Percentiles rank a stretch among this genome's conserved stretches.
Evolutionary conservation across 2,329 filamentous ascomycete genomes (phyloP).

Genomic region (Ophiocordyceps australis): DNA sequence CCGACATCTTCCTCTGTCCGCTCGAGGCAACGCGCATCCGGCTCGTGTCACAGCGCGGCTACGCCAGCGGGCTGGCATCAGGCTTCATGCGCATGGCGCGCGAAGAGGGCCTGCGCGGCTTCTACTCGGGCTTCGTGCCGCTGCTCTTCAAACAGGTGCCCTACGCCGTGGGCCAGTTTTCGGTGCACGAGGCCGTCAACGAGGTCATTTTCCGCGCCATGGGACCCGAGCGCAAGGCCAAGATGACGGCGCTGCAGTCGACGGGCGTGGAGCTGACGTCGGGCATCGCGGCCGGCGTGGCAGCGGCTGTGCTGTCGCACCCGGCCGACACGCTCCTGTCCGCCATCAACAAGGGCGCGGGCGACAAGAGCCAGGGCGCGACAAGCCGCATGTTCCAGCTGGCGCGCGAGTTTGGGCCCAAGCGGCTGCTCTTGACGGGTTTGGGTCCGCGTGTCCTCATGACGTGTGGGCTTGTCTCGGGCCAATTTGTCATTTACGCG

Average conservation of each 20-base stretch:
- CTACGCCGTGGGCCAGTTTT: slow-evolving; percentile 89
- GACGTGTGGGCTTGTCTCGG: slow-evolving; percentile 32
- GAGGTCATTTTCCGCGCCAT: slow-evolving; percentile 55
- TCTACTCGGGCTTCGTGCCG: slow-evolving; percentile 83
- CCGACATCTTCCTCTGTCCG: slow-evolving; percentile 72
- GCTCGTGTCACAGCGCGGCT: slow-evolving; percentile 66
- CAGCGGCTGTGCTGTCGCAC: slow-evolving; percentile 75
- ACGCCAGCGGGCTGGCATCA: slow-evolving; percentile 50
- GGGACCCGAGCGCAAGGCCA: slow-evolving; percentile 48
- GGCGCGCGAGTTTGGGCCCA: slow-evolving; percentile 30
- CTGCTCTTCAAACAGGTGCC: slow-evolving; percentile 81
- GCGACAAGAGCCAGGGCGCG: slow-evolving; percentile 25
- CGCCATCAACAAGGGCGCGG: slow-evolving; percentile 36
- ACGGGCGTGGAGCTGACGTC: slow-evolving; percentile 74
- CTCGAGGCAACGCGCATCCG: slow-evolving; percentile 69
- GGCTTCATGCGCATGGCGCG: slow-evolving; percentile 61
- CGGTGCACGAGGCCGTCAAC: slow-evolving; percentile 77
- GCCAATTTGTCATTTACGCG: slow-evolving; percentile 36
- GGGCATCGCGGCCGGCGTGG: slow-evolving; percentile 75
- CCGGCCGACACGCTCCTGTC: slow-evolving; percentile 54
- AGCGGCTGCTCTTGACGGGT: slow-evolving; percentile 24
- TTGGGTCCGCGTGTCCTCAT: slow-evolving; percentile 32
- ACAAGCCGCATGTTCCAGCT: slow-evolving; percentile 33
- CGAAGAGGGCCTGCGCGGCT: slow-evolving; percentile 61
- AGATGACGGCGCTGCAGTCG: slow-evolving; percentile 50